Conservation (phyloP, 768 basidiomycete genomes). For the Pulveroboletus sp. region DNA sequence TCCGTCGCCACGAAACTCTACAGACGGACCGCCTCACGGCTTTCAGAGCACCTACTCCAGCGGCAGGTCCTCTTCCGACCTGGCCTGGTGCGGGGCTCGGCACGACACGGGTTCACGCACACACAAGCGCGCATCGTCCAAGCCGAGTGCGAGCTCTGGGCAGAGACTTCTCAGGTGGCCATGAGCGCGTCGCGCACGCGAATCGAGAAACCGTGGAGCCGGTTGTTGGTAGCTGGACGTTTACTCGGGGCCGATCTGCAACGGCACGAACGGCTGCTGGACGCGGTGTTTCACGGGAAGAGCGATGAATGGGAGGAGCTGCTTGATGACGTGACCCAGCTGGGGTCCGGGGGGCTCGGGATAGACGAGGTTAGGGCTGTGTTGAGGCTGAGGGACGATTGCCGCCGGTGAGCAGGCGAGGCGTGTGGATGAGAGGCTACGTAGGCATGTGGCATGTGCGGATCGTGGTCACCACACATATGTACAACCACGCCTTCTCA, state of each 20-base stretch:
- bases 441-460: not conserved
- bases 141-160: conserved; percentile 79
- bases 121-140: conserved; percentile 57
- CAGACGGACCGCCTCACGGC: conserved; percentile 61
- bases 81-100: conserved; percentile 45
- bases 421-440: not conserved
- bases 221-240: conserved; percentile 64
- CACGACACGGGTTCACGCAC: conserved; percentile 20
- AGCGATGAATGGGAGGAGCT: conserved; percentile 49
- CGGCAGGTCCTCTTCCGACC: conserved; percentile 80
- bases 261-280: conserved; percentile 30
- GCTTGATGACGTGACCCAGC: conserved; percentile 40
- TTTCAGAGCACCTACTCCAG: conserved; percentile 78
- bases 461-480: too few relatives aligned
- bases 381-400: conserved; percentile 45
- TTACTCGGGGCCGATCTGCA: conserved; percentile 55
- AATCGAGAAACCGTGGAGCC: conserved; percentile 74
- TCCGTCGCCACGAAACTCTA: conserved; percentile 61
- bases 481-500: too few relatives aligned
- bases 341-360: conserved; percentile 59
- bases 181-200: conserved; percentile 45
- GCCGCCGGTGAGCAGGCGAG: conserved; percentile 13
- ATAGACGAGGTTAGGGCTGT: conserved; percentile 59
- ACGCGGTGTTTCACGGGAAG: conserved; percentile 14
- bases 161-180: conserved; percentile 67